A percentile compares a stretch with the other conserved stretches of the same genome.
phyloP scores from a whole-genome alignment of 306 rosid species.

The Chamaecrista fasciculata region DNA sequence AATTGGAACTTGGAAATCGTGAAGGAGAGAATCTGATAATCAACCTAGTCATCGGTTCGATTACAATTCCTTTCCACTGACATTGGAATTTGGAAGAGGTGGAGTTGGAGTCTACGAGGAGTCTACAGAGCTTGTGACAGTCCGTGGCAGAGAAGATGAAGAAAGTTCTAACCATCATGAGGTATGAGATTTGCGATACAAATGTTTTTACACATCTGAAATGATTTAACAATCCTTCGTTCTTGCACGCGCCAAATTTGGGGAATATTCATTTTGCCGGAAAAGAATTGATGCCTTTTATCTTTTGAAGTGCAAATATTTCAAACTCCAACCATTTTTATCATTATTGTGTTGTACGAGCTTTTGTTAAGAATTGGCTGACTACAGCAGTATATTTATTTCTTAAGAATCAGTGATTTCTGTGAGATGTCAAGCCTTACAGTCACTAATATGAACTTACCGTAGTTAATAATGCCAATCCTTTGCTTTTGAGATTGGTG shows the following conservation, averaged over 20 bases:
- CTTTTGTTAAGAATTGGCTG: background rate
- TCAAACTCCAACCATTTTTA: background rate
- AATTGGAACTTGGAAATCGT: slow-evolving; percentile 84
- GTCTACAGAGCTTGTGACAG: slow-evolving; percentile 68
- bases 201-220: background rate
- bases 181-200: slow-evolving; percentile 51
- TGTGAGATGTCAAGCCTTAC: background rate
- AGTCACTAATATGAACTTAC: background rate
- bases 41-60: slow-evolving; percentile 69
- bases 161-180: slow-evolving; percentile 89
- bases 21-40: slow-evolving; percentile 67
- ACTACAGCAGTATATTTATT: slow-evolving; percentile 12
- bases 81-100: slow-evolving; percentile 85
- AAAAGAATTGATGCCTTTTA: background rate
- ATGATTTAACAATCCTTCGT: background rate
- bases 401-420: background rate
- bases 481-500: slow-evolving; percentile 16
- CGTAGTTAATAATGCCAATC: background rate
- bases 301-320: background rate
- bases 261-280: background rate
- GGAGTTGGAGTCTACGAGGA: slow-evolving; percentile 82
- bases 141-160: slow-evolving; percentile 88
- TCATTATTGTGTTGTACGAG: background rate
- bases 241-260: background rate
- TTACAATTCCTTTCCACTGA: slow-evolving; percentile 47